A percentile compares a stretch with the other conserved stretches of the same genome.
phyloP scores from a whole-genome alignment of 1,139 yeast genomes.

The Hyphopichia burtonii region DNA sequence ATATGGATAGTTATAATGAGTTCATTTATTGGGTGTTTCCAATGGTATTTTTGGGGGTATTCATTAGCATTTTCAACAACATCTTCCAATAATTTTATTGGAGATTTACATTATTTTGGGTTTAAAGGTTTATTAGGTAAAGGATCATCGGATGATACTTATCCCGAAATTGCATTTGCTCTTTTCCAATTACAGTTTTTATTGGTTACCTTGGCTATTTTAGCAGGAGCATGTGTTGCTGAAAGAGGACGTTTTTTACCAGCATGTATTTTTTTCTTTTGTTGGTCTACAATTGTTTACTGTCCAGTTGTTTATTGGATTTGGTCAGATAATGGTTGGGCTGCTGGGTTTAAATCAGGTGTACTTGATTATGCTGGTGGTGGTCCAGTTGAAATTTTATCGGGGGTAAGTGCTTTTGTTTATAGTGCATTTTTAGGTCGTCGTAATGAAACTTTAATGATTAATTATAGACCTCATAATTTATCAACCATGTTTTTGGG shows the following conservation, averaged over 20 bases:
- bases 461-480: conserved; percentile 92
- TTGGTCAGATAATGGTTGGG: conserved; percentile 93
- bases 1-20: conserved; percentile 81
- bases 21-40: conserved; percentile 75
- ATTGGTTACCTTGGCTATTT: conserved; percentile 85
- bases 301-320: conserved; percentile 94
- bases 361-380: conserved; percentile 97
- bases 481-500: conserved; percentile 84
- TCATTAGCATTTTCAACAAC: conserved; percentile 80
- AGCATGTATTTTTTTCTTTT: conserved; percentile 73
- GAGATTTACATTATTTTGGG: conserved; percentile 81
- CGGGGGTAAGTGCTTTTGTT: conserved; percentile 89
- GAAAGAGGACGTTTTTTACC: conserved; percentile 92
- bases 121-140: conserved; percentile 67
- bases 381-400: conserved; percentile 91
- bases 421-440: conserved; percentile 81
- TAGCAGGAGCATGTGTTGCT: conserved; percentile 87
- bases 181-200: conserved; percentile 89
- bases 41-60: conserved; percentile 99
- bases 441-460: conserved; percentile 77
- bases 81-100: conserved; percentile 81
- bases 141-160: conserved; percentile 39
- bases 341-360: conserved; percentile 69
- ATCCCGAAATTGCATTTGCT: conserved; percentile 85
- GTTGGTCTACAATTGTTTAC: conserved; percentile 90